Conservation (phyloP, 257 asterid genomes). For the Nicotiana undulata region DNA sequence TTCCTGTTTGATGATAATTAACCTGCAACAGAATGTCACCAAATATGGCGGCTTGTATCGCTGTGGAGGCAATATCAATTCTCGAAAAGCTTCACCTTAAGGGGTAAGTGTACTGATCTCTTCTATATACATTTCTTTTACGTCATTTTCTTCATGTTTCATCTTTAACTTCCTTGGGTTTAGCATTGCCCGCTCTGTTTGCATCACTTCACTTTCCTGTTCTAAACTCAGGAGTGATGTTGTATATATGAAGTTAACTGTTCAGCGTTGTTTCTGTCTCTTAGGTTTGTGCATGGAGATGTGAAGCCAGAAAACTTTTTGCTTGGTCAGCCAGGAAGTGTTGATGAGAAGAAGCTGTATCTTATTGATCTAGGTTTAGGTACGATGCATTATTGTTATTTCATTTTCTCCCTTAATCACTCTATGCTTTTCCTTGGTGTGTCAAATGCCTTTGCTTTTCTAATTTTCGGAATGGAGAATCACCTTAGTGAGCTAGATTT, state of each 20-base stretch:
- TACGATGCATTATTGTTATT: conserved; percentile 17
- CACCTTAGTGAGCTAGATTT: neutral
- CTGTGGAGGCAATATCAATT: conserved; percentile 94
- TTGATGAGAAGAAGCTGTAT: conserved; percentile 92
- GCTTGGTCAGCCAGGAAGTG: conserved; percentile 82
- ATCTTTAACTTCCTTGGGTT: neutral
- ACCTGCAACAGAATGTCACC: conserved; percentile 89
- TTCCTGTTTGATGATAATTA: conserved; percentile 19
- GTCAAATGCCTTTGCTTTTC: neutral
- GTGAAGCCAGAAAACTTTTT: conserved; percentile 98
- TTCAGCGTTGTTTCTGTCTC: neutral
- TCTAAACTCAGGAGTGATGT: conserved; percentile 7
- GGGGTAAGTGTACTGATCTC: conserved; percentile 43
- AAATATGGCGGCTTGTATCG: conserved; percentile 92
- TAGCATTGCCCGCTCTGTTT: neutral
- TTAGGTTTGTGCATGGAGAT: conserved; percentile 96
- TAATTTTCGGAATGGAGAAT: no score
- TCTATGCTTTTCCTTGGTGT: neutral
- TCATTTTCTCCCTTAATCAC: neutral
- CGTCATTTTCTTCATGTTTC: neutral
- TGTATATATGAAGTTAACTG: neutral
- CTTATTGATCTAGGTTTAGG: conserved; percentile 99
- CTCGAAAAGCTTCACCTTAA: conserved; percentile 90
- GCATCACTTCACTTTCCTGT: conserved; percentile 1
- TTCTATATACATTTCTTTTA: neutral